Conservation (phyloP, 1,284 basidiomycete species). For the Lignosus rhinocerotis region DNA sequence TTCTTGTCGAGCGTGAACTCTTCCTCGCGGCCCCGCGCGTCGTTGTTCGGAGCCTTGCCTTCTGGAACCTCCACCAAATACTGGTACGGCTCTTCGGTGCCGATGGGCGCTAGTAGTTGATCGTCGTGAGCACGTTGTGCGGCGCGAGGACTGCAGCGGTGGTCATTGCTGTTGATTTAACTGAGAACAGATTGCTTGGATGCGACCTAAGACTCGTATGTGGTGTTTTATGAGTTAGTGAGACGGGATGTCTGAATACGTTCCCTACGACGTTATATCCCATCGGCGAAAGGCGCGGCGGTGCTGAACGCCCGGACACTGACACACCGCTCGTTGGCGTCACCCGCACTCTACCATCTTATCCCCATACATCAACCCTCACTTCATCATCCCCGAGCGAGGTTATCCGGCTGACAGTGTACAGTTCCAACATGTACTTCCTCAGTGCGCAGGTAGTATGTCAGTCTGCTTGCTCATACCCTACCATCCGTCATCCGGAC, state of each 20-base stretch:
- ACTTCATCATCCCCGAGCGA: too few species aligned
- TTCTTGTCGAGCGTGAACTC: slow-evolving; percentile 40
- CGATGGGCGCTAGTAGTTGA: slow-evolving; percentile 34
- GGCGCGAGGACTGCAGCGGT: slow-evolving; percentile 31
- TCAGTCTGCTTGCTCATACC: slow-evolving; percentile 5
- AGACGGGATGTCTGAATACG: background rate
- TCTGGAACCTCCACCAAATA: slow-evolving; percentile 29
- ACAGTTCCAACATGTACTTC: too few species aligned
- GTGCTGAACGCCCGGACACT: too few species aligned
- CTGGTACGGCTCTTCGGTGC: slow-evolving; percentile 29
- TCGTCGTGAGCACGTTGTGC: slow-evolving; percentile 32
- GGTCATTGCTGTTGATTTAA: slow-evolving; percentile 24
- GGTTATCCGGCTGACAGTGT: too few species aligned
- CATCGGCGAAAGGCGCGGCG: too few species aligned
- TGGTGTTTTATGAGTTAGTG: background rate
- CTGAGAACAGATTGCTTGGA: too few species aligned
- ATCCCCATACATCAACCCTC: too few species aligned
- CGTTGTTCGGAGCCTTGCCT: slow-evolving; percentile 27
- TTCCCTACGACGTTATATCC: background rate
- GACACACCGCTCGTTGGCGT: too few species aligned
- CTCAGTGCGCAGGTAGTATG: background rate
- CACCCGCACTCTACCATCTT: too few species aligned
- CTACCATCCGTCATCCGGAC: slow-evolving; percentile 6
- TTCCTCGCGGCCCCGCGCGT: slow-evolving; percentile 36
- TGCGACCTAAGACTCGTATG: background rate